Evolutionary conservation across 1,284 basidiomycete species (phyloP).

Genomic region (Leccinum glutinopallens): DNA sequence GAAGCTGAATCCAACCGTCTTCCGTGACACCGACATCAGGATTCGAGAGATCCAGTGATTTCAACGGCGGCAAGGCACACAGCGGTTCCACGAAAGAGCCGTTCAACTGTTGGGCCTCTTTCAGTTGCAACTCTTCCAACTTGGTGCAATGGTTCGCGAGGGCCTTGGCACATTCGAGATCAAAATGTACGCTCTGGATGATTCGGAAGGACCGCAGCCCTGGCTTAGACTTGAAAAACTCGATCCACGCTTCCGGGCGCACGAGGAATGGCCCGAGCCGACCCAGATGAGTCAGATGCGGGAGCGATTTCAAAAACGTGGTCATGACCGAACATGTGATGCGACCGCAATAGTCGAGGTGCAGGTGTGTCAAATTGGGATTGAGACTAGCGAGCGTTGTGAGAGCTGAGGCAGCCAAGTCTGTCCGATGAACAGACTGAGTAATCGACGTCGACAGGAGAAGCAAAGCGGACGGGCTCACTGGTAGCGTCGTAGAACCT

Average conservation of each 20-base stretch:
- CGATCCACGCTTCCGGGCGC: conserved; percentile 72
- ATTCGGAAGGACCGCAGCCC: conserved; percentile 76
- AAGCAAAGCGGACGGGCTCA: conserved; percentile 34
- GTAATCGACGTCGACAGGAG: neutral
- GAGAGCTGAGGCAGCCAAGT: conserved; percentile 68
- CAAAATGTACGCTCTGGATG: conserved; percentile 87
- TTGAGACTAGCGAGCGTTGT: conserved; percentile 75
- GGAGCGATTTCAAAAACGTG: conserved; percentile 67
- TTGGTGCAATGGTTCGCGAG: conserved; percentile 65
- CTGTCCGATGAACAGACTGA: conserved; percentile 41
- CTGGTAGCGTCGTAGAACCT: conserved; percentile 91
- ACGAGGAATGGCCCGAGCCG: conserved; percentile 92
- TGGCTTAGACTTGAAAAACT: conserved; percentile 69
- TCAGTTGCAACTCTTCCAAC: conserved; percentile 74
- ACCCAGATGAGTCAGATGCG: conserved; percentile 70
- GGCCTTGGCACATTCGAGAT: conserved; percentile 66
- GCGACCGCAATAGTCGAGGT: conserved; percentile 88
- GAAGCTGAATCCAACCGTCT: conserved; percentile 56
- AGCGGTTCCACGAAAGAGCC: conserved; percentile 65
- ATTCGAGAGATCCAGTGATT: conserved; percentile 62
- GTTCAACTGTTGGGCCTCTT: conserved; percentile 76
- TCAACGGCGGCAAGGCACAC: conserved; percentile 48
- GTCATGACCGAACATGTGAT: conserved; percentile 72
- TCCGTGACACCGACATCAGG: conserved; percentile 57
- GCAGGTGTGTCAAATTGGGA: conserved; percentile 75